A percentile compares a stretch with the other conserved stretches of the same genome.
Conservation (phyloP, 2,329 filamentous ascomycete species). For the Periglandula ipomoeae region DNA sequence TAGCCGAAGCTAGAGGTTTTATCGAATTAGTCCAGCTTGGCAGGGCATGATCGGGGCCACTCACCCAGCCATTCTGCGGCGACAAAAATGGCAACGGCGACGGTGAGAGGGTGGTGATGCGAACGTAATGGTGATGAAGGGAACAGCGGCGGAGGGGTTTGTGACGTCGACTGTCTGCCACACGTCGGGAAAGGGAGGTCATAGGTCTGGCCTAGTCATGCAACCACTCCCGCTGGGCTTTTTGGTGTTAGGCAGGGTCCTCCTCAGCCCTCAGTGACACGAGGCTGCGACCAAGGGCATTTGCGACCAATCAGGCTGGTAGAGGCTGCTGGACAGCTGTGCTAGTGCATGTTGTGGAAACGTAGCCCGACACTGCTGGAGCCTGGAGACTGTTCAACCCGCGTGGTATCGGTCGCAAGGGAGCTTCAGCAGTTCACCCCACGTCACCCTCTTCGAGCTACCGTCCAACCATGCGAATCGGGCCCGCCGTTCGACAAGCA, state of each 20-base stretch:
- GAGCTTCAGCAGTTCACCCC: neutral
- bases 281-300: no score
- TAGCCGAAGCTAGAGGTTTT: neutral
- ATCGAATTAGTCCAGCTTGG: neutral
- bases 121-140: neutral
- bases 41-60: neutral
- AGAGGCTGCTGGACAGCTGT: no score
- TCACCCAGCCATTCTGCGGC: neutral
- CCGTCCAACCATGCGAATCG: conserved; percentile 5
- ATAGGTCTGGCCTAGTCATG: no score
- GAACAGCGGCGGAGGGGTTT: neutral
- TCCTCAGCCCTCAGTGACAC: no score
- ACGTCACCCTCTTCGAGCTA: conserved; percentile 3
- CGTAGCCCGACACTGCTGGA: conserved; percentile 17
- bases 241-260: no score
- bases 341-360: no score
- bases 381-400: no score
- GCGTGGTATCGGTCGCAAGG: no score
- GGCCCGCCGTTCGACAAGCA: conserved; percentile 2
- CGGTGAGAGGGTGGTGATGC: neutral
- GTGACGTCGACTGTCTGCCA: neutral
- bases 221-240: no score
- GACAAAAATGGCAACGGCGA: neutral
- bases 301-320: no score
- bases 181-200: no score